A percentile compares a stretch with the other conserved stretches of the same genome.
These are phyloP conservation scores for Cladosporium sp. DNA, from an alignment of 2,329 filamentous ascomycete genomes.

Conservation along the genomic window DNA sequence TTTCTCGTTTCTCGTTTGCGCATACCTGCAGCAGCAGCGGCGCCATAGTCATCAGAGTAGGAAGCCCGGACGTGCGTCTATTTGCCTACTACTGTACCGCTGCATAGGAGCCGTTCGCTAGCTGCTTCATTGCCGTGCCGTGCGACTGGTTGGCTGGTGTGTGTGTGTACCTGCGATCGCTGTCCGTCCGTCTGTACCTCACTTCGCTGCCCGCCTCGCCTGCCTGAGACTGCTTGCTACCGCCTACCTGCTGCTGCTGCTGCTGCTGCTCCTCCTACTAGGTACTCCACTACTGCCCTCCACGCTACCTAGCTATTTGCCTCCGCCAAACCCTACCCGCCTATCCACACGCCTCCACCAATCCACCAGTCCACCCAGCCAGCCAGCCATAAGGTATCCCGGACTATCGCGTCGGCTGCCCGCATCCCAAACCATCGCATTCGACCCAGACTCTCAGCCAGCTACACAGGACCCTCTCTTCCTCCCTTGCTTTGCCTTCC, in stretches of 20 bases:
- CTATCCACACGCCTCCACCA: background rate
- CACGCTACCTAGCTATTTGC: background rate
- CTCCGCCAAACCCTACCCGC: background rate
- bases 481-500: background rate
- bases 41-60: background rate
- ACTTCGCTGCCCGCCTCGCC: background rate
- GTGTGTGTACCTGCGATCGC: background rate
- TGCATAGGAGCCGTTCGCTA: slow-evolving; percentile 4
- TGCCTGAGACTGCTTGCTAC: background rate
- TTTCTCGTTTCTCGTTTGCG: slow-evolving; percentile 4
- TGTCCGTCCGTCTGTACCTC: background rate
- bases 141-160: background rate
- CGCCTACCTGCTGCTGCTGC: background rate
- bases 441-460: background rate
- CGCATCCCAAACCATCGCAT: slow-evolving; percentile 2
- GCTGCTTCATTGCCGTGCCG: background rate
- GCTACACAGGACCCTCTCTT: background rate
- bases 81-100: background rate
- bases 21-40: background rate
- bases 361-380: background rate
- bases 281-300: background rate
- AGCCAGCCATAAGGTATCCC: background rate
- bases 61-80: background rate
- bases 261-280: background rate
- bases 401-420: background rate